Conservation (phyloP, 1,284 basidiomycete species). For the Entoloma clypeatum region DNA sequence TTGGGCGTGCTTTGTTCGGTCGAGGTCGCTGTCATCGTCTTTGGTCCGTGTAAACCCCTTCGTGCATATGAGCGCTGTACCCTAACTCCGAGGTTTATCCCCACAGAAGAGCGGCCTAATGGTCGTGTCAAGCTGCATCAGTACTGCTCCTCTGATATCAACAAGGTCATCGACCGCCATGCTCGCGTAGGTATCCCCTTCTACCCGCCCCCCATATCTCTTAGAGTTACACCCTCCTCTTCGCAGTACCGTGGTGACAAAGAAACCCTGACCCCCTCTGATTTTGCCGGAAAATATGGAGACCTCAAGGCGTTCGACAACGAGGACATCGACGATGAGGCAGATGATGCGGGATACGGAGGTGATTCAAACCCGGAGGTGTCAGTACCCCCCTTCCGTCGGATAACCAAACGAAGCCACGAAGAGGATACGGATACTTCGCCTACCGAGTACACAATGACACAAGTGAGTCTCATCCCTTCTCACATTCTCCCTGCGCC, state of each 20-base stretch:
- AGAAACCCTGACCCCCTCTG: slow-evolving; percentile 44
- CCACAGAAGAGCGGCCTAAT: slow-evolving; percentile 46
- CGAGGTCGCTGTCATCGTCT: slow-evolving; percentile 21
- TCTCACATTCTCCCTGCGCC: too few species aligned
- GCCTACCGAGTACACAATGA: too few species aligned
- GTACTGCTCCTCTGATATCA: slow-evolving; percentile 54
- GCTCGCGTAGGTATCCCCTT: slow-evolving; percentile 33
- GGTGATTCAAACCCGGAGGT: too few species aligned
- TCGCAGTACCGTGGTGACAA: slow-evolving; percentile 52
- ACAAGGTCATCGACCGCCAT: slow-evolving; percentile 49
- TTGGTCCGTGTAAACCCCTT: slow-evolving; percentile 12
- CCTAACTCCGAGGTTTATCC: slow-evolving; percentile 25
- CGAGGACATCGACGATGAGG: slow-evolving; percentile 12
- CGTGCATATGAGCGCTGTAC: slow-evolving; percentile 1
- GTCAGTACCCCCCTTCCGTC: too few species aligned
- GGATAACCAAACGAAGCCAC: too few species aligned
- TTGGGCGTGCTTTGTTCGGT: slow-evolving; percentile 25
- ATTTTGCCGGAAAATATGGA: slow-evolving; percentile 36
- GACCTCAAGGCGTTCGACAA: slow-evolving; percentile 12
- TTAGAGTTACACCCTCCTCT: slow-evolving; percentile 6
- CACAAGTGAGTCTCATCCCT: too few species aligned
- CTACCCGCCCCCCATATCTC: slow-evolving; percentile 6
- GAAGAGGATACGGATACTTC: too few species aligned
- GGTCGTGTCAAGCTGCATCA: slow-evolving; percentile 61
- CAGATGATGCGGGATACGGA: too few species aligned